Conservation (phyloP, 208 protist genomes). For the Novymonas esmeraldas region DNA sequence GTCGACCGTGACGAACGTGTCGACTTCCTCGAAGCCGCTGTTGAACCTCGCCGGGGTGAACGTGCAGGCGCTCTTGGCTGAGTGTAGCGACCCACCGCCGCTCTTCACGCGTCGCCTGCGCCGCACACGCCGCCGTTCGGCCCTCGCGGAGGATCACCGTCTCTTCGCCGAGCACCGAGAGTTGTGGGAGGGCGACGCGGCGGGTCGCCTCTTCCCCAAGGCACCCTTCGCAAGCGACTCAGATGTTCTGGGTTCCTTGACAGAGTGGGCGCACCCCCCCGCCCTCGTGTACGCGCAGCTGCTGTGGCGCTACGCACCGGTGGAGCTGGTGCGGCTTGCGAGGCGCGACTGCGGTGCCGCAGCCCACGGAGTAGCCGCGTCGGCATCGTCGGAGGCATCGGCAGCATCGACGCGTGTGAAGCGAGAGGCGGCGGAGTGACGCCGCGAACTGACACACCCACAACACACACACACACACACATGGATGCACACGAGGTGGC, state of each 20-base stretch:
- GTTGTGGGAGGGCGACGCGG: conserved; percentile 43
- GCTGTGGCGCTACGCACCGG: conserved; percentile 75
- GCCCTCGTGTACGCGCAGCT: conserved; percentile 72
- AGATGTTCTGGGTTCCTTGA: conserved; percentile 69
- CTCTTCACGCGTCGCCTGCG: conserved; percentile 53
- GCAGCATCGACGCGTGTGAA: not conserved
- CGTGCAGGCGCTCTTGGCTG: conserved; percentile 46
- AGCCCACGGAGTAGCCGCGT: no score
- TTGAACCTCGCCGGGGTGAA: conserved; percentile 46
- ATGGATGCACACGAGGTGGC: no score
- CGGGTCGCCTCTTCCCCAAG: conserved; percentile 36
- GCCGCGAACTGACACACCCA: no score
- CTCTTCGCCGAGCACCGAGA: conserved; percentile 67
- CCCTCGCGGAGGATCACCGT: conserved; percentile 49
- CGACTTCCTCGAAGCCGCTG: conserved; percentile 22
- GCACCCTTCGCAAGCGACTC: conserved; percentile 76
- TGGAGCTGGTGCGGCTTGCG: conserved; percentile 39
- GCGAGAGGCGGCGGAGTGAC: conserved; percentile 3
- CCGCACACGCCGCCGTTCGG: conserved; percentile 42
- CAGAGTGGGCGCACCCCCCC: conserved; percentile 66
- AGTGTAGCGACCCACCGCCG: conserved; percentile 54
- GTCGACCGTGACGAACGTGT: not conserved
- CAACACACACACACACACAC: no score
- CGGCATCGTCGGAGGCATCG: no score
- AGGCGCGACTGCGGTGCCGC: conserved; percentile 9